phyloP scores from a whole-genome alignment of 2,329 filamentous ascomycete genomes.

The Xylariaceae sp. region DNA sequence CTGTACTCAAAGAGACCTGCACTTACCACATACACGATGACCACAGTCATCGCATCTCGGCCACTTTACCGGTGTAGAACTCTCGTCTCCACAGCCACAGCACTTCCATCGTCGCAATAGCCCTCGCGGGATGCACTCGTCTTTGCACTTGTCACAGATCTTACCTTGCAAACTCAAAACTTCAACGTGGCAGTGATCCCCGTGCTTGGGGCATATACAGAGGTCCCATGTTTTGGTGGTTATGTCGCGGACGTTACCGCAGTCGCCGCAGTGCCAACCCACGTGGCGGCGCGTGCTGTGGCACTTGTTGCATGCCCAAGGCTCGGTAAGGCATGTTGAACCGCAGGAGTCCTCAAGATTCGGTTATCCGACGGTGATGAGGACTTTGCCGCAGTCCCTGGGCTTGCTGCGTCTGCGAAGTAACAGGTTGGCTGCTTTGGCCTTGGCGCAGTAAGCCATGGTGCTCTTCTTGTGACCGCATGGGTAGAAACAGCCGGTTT shows the following conservation, averaged over 20 bases:
- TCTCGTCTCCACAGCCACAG: conserved; percentile 2
- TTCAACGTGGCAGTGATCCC: not conserved
- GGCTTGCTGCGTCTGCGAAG: not conserved
- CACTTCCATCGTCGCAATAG: conserved; percentile 9
- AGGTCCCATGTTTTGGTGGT: conserved; percentile 5
- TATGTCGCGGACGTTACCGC: conserved; percentile 9
- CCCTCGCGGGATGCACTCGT: not conserved
- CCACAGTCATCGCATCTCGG: conserved; percentile 12
- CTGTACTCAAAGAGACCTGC: conserved; percentile 4
- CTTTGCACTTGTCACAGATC: not conserved
- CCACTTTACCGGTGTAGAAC: conserved; percentile 1
- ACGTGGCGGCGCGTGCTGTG: conserved; percentile 12
- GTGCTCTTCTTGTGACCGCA: conserved; percentile 16
- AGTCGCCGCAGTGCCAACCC: conserved; percentile 18
- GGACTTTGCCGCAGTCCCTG: conserved; percentile 6
- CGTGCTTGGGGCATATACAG: conserved; percentile 10
- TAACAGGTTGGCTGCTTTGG: conserved; percentile 10
- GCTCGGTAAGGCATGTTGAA: conserved; percentile 14
- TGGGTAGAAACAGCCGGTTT: conserved; percentile 16
- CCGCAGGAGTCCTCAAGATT: conserved; percentile 19
- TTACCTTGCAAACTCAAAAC: not conserved
- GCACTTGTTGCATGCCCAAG: conserved; percentile 18
- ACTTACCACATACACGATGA: conserved; percentile 11
- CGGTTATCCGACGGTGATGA: not conserved
- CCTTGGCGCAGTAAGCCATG: conserved; percentile 16